A percentile compares a stretch with the other conserved stretches of the same genome.
Evolutionary conservation across 78 protist species (phyloP).

Genomic region (Pigoraptor vietnamica): DNA sequence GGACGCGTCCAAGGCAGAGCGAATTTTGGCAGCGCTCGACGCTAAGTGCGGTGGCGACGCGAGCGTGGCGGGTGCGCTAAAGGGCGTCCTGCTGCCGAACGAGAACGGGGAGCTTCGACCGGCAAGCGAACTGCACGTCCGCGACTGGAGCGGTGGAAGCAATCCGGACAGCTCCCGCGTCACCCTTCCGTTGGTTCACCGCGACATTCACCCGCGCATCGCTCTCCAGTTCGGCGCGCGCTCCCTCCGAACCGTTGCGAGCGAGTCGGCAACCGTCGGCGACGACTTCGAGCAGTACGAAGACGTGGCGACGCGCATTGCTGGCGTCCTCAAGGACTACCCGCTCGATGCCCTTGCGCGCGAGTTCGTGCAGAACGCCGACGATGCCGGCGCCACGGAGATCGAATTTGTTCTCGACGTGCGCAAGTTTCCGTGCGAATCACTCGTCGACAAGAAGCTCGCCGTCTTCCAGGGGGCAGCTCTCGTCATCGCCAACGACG

Average conservation of each 20-base stretch:
- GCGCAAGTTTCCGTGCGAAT: background rate
- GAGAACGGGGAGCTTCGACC: background rate
- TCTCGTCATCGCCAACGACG: slow-evolving; percentile 35
- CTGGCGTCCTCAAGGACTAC: background rate
- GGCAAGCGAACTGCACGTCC: background rate
- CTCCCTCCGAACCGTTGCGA: background rate
- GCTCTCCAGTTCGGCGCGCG: background rate
- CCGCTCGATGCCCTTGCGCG: background rate
- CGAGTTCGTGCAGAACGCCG: slow-evolving; percentile 25
- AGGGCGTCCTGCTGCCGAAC: background rate
- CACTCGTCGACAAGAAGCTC: background rate
- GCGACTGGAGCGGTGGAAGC: background rate
- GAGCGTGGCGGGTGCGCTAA: background rate
- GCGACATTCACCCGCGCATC: background rate
- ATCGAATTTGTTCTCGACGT: background rate
- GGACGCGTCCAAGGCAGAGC: background rate
- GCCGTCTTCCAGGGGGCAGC: slow-evolving; percentile 48
- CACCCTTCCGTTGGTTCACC: background rate
- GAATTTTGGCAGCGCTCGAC: background rate
- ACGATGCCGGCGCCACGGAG: slow-evolving; percentile 12
- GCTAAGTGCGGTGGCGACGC: background rate
- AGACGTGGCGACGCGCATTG: background rate
- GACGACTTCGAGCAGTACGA: background rate
- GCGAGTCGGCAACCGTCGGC: background rate
- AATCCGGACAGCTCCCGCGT: background rate